Conservation (phyloP, 805 yeast species). For the Kurtzmaniella cleridarum region DNA sequence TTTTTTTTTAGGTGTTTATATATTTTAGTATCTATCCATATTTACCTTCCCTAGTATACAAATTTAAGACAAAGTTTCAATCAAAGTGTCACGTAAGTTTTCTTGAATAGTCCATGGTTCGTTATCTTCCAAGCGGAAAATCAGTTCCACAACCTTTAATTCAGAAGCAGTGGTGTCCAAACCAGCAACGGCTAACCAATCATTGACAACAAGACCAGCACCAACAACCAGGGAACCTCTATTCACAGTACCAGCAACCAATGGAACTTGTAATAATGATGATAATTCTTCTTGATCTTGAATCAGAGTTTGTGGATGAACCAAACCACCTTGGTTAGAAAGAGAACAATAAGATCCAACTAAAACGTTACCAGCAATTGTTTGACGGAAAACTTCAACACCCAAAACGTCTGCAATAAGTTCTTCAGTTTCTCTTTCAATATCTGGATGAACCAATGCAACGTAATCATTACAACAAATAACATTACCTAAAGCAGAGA, state of each 20-base stretch:
- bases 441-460: constrained; percentile 98
- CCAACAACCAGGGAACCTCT: constrained; percentile 98
- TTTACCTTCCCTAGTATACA: background rate
- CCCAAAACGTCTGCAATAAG: constrained; percentile 96
- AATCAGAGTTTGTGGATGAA: constrained; percentile 94
- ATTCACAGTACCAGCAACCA: constrained; percentile 97
- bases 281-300: constrained; percentile 98
- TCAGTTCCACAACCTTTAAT: constrained; percentile 91
- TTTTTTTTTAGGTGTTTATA: background rate
- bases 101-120: constrained; percentile 83
- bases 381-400: constrained; percentile 98
- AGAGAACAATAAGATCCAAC: constrained; percentile 95
- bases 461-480: constrained; percentile 98
- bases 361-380: constrained; percentile 95
- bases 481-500: constrained; percentile 95
- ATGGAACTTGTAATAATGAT: constrained; percentile 90
- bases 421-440: constrained; percentile 98
- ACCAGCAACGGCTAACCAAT: constrained; percentile 96
- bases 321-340: constrained; percentile 96
- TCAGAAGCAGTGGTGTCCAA: constrained; percentile 98
- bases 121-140: constrained; percentile 88
- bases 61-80: constrained; percentile 76
- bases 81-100: constrained; percentile 84
- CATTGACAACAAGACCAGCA: constrained; percentile 98
- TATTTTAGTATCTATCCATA: too few species aligned